Evolutionary conservation across 1,139 yeast genomes (phyloP), one percentile per base, ranked within the genome.

Genomic region (Blastobotrys proliferans): DNA sequence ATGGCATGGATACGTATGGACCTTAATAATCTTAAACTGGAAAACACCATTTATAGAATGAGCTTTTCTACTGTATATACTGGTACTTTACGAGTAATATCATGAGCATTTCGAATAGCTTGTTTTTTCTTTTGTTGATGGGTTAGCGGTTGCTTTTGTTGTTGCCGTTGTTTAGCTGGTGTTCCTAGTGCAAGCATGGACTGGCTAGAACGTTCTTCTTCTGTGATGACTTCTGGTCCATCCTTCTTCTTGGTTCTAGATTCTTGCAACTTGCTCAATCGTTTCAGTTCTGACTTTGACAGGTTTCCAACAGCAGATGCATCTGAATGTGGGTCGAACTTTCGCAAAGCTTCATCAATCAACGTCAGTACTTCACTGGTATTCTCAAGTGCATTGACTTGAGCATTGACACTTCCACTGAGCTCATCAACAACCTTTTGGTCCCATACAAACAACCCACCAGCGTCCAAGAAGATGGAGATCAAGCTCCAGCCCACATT

Each of bases 371-470:
- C 72, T 58, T 74, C 76, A 14, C 77, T 68, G 46, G 78, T 78
- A 20, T 68, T 62, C 36, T 72, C 69, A 43, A 80, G 60, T 1
- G 77, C 66, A 13, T 69, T 70, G 25, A 81, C 69, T 56, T 79
- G 79, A 9, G 60, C 52, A 41, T 70, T 72, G 8, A 83, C 68
- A 18, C 73, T 66, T 17, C 55, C 58, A 20, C 70, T 66, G 46
- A 83, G 64, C 33, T 66, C 68, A 9, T 43, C n/a, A 31, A 82
- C 64, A 35, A 79, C 71, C 9, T 67, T 67, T 21, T 67, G 67
- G 41, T 74, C 72, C 77, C 84, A 80, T 29, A 80, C 75, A 55
- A 82, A 77, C 36, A 83, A 64, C 0, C 94, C 94, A 43, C 82
- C 83, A 5, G 84, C 79, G 60, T 83, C 94, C 44, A 84, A 72